Conservation (phyloP, 176 grass and related monocot genomes). For the Pontederia crassipes region DNA sequence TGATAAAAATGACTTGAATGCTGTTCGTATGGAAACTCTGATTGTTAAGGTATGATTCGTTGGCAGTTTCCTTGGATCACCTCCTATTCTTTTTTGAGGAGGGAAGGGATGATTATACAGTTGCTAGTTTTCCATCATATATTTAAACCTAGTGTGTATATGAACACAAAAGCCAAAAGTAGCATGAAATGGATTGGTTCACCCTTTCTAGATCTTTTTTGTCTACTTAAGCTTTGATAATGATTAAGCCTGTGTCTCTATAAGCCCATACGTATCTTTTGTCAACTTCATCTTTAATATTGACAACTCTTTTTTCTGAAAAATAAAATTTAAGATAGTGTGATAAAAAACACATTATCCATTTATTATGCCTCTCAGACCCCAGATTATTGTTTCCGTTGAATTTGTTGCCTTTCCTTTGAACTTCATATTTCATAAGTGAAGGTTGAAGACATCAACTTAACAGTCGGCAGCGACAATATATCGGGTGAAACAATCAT, state of each 20-base stretch:
- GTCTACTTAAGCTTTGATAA: too few relatives aligned
- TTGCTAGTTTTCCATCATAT: not conserved
- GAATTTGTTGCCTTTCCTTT: conserved; percentile 7
- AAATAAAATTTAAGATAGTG: too few relatives aligned
- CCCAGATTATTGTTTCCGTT: not conserved
- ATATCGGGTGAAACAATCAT: conserved; percentile 75
- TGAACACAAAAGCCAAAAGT: too few relatives aligned
- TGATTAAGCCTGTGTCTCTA: too few relatives aligned
- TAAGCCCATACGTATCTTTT: too few relatives aligned
- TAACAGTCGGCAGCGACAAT: conserved; percentile 75
- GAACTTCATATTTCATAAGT: conserved; percentile 15
- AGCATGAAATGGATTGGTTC: too few relatives aligned
- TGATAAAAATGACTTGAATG: conserved; percentile 67
- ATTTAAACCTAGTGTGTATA: too few relatives aligned
- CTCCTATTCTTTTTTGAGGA: not conserved
- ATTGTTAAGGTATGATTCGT: conserved; percentile 54
- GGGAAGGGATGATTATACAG: not conserved
- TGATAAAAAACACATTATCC: not conserved
- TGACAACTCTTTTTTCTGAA: too few relatives aligned
- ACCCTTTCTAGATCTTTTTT: too few relatives aligned
- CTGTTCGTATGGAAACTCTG: conserved; percentile 74
- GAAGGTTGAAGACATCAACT: conserved; percentile 88
- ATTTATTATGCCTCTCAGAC: not conserved
- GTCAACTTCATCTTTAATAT: too few relatives aligned
- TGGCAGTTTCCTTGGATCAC: not conserved